Evolutionary conservation across 441 rosid genomes (phyloP), one percentile per base, ranked within the genome.

Genomic region (Capsella rubella): DNA sequence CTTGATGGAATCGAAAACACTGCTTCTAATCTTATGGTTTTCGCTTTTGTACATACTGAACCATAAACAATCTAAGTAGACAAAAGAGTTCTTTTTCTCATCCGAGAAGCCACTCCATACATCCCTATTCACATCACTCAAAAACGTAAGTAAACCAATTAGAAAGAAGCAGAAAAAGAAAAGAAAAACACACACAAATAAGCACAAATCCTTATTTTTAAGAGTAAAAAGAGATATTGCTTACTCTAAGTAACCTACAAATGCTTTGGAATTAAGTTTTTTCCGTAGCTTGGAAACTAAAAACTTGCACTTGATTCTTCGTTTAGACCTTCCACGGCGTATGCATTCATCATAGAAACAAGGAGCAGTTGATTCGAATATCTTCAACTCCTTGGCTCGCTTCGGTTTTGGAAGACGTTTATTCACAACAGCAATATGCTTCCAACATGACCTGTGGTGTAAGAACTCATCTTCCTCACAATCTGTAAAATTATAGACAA

Each of bases 371-470:
- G 5, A 66, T 67, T 73, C 12, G 37, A 71, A 51, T 5, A 18
- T 42, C 59, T 52, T 21, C 9, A 84, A 31, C 51, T 78, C 49
- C 37, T 47, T 61, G 15, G 71, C 57, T 42, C 51, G 79, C 77
- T 83, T 83, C 69, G 40, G 69, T 3, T 75, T 63, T 3, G 42
- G 37, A 61, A 72, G 43, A 60, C 68, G 64, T 34, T 70, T 71
- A 42, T 12, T 67, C 18, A 69, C 34, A 32, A 75, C 14, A 79
- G 79, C 16, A 69, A 80, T 54, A 66, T 89, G 94, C 64, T 77
- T 61, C 93, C 92, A 90, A 81, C 96, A 90, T 2, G 94, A 57
- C 8, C 90, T 86, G 73, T 90, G 93, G 40, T 79, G 82, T 53
- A 78, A 56, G 55, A 1, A 67, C 25, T 69, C 74, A 50, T 78